Conservation (phyloP, 1,284 basidiomycete genomes). For the Fistulinella staudtii region DNA sequence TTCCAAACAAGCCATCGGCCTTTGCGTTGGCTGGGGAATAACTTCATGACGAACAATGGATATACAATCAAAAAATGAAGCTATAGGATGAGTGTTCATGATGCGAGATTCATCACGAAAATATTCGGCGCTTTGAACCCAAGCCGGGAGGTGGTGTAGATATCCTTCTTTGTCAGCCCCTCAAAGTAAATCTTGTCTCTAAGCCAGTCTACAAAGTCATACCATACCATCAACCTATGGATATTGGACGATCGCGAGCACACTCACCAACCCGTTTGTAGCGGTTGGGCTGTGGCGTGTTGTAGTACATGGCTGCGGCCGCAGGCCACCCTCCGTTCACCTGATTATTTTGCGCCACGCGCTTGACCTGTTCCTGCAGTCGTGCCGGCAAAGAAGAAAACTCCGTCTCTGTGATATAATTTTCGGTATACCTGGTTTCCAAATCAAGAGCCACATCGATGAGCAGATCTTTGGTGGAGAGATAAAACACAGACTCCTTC, state of each 20-base stretch:
- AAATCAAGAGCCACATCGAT: no score
- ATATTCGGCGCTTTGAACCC: slow-evolving; percentile 76
- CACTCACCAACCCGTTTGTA: slow-evolving; percentile 57
- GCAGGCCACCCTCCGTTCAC: slow-evolving; percentile 33
- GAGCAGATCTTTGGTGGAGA: no score
- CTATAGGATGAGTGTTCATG: no score
- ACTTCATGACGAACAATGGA: no score
- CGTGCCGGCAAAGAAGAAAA: slow-evolving; percentile 55
- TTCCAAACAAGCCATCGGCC: no score
- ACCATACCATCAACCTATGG: no score
- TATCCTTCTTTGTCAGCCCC: slow-evolving; percentile 54
- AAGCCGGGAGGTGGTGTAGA: slow-evolving; percentile 54
- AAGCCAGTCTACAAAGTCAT: slow-evolving; percentile 58
- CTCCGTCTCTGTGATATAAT: slow-evolving; percentile 62
- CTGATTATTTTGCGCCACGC: slow-evolving; percentile 47
- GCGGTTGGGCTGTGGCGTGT: slow-evolving; percentile 42
- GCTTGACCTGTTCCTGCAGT: slow-evolving; percentile 65
- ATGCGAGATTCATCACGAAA: slow-evolving; percentile 53
- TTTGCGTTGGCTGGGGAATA: no score
- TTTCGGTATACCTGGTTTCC: slow-evolving; percentile 58
- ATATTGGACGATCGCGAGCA: no score
- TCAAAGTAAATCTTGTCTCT: slow-evolving; percentile 70
- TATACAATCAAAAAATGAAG: no score
- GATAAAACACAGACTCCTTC: slow-evolving; percentile 56
- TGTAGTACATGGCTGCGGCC: slow-evolving; percentile 44